Evolutionary conservation across 139 green algal species (phyloP).

Genomic region (Tetratostichococcus sp.): DNA sequence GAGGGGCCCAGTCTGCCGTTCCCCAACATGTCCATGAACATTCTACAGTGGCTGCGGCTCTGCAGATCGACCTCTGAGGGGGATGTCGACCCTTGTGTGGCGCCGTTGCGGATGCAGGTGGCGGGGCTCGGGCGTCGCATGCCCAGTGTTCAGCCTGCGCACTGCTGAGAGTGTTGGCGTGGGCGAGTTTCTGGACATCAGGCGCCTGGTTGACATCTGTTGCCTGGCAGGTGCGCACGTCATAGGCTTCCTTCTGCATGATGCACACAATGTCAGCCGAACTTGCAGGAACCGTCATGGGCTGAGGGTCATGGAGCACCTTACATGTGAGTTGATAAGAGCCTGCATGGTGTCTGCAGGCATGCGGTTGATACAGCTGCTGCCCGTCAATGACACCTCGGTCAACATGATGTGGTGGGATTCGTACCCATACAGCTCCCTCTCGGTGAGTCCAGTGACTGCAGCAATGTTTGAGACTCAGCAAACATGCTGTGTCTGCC

Average conservation of each 20-base stretch:
- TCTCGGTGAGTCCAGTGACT: conserved; percentile 65
- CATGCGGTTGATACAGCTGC: conserved; percentile 79
- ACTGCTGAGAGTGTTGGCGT: conserved; percentile 62
- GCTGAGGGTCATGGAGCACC: too few relatives aligned
- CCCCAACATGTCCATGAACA: conserved; percentile 13
- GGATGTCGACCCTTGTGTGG: too few relatives aligned
- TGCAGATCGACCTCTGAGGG: too few relatives aligned
- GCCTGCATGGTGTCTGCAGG: too few relatives aligned
- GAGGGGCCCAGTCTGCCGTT: too few relatives aligned
- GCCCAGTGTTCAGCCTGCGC: conserved; percentile 89
- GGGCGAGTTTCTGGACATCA: conserved; percentile 92
- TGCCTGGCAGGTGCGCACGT: conserved; percentile 16
- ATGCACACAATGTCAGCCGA: too few relatives aligned
- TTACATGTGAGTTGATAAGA: background rate
- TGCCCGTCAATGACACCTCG: conserved; percentile 94
- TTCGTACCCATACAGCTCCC: conserved; percentile 90
- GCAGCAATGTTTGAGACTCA: too few relatives aligned
- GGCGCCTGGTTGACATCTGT: conserved; percentile 74
- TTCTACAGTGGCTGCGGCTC: too few relatives aligned
- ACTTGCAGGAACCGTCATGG: too few relatives aligned
- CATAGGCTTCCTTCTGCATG: too few relatives aligned
- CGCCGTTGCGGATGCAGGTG: conserved; percentile 46
- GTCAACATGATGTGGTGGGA: conserved; percentile 91
- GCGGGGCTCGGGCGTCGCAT: conserved; percentile 80
- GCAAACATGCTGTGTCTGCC: too few relatives aligned